Evolutionary conservation across 2,329 filamentous ascomycete species (phyloP).

Genomic region (Xylariomycetidae sp.): DNA sequence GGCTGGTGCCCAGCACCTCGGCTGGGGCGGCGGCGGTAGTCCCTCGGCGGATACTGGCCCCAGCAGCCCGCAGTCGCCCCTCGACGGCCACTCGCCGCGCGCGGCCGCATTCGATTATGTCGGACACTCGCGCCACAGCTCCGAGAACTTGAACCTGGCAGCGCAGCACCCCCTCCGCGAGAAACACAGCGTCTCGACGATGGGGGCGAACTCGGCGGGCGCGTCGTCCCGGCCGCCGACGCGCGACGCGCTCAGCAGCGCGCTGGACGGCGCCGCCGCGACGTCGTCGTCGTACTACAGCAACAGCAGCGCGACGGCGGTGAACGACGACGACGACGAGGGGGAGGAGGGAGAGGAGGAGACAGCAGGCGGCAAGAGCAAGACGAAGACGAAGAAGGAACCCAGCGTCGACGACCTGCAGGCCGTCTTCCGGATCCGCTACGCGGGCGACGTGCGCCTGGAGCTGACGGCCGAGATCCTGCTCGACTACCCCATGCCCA

Average conservation of each 20-base stretch:
- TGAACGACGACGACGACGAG: conserved; percentile 22
- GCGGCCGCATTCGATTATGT: not conserved
- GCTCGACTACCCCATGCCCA: conserved; percentile 96
- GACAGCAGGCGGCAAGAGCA: too few species aligned
- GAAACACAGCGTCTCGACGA: conserved; percentile 57
- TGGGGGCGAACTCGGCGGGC: conserved; percentile 48
- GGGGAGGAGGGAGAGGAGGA: too few species aligned
- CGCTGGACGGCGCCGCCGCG: too few species aligned
- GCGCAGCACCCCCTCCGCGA: conserved; percentile 37
- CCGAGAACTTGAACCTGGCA: too few species aligned
- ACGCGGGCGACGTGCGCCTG: conserved; percentile 79
- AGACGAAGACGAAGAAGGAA: conserved; percentile 58
- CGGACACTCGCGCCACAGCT: too few species aligned
- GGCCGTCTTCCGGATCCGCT: conserved; percentile 84
- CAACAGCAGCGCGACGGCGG: conserved; percentile 4
- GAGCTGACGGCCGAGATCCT: conserved; percentile 92
- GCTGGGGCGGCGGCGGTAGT: too few species aligned
- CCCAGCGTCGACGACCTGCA: conserved; percentile 82
- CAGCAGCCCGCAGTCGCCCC: conserved; percentile 11
- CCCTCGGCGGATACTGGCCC: conserved; percentile 33
- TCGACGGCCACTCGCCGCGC: not conserved
- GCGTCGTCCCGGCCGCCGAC: conserved; percentile 54
- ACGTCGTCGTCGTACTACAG: too few species aligned
- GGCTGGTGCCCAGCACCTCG: conserved; percentile 59
- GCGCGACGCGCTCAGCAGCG: conserved; percentile 33